Base-by-base conservation (phyloP, 208 protist species). In the Herpetomonas tarakana region DNA sequence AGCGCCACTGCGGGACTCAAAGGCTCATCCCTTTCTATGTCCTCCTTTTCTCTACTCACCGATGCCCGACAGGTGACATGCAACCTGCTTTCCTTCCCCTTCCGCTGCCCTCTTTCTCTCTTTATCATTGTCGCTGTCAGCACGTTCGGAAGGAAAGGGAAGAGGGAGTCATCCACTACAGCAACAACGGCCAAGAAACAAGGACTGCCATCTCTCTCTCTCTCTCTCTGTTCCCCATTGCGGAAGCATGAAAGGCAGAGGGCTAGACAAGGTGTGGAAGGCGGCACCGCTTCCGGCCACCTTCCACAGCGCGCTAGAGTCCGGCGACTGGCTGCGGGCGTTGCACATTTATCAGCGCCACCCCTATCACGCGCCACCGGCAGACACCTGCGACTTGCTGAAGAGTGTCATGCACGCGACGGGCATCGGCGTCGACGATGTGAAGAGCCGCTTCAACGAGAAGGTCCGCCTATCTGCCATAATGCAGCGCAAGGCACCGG, bases 371-470 rank as follows among this genome's bases (percentile, higher is more conserved):
- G 83, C 89, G 3, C 89, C 89, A 25, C 89, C 89, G 6, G 81
- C 83, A 0, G 89, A 95, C 66, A 92, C 86, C 1, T 93, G 81
- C 63, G 89, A 95, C 54, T 71, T 95, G 6, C 68, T 95, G 19
- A 85, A 87, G 59, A 57, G 76, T 12, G 61, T 95, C 55, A 92
- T 95, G 86, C 83, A 93, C 63, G 70, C 75, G 39, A 95, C 89
- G 16, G 85, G 86, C 24, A 71, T 95, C 41, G 71, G 83, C 14
- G 78, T 92, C 7, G 79, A 86, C 52, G 86, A 92, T 47, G 83
- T 95, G 51, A 95, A 95, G 71, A 72, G 68, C 50, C 83, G 89
- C 41, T 92, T 95, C 67, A 92, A 90, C 54, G 89, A 92, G 56
- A 92, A 93, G 62, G 65, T 95, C 22, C 81, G 82, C 14, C 76